A percentile compares a stretch with the other conserved stretches of the same genome.
These are phyloP conservation scores for Berkeleyomyces rouxiae DNA, from an alignment of 2,329 filamentous ascomycete species.

Conservation along the genomic window DNA sequence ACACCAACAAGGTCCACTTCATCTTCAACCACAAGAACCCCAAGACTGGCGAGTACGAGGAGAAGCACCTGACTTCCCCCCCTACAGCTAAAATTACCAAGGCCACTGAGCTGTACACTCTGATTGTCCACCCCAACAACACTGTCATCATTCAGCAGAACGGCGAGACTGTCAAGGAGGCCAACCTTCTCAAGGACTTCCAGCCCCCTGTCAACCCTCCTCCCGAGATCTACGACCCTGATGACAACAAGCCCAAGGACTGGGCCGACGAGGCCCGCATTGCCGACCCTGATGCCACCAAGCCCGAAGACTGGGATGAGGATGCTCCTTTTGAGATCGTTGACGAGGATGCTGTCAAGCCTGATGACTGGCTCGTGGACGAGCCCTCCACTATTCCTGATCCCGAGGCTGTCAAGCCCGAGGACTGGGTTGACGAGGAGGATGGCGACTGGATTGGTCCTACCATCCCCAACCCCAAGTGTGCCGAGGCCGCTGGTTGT, in stretches of 20 bases:
- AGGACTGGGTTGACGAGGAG: conserved; percentile 99
- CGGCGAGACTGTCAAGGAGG: conserved; percentile 73
- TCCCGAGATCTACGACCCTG: conserved; percentile 85
- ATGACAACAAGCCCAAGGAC: conserved; percentile 84
- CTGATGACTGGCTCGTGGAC: conserved; percentile 89
- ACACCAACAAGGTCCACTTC: conserved; percentile 96
- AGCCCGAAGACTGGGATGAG: conserved; percentile 99
- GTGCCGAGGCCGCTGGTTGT: conserved; percentile 80
- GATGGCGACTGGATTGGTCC: conserved; percentile 94
- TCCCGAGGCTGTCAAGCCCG: conserved; percentile 90
- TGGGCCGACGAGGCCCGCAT: conserved; percentile 95
- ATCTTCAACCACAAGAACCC: conserved; percentile 99
- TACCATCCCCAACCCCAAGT: conserved; percentile 89
- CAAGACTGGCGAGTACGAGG: conserved; percentile 98
- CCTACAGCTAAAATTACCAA: conserved; percentile 80
- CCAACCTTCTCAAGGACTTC: conserved; percentile 89
- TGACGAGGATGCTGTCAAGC: conserved; percentile 78
- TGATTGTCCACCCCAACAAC: conserved; percentile 94
- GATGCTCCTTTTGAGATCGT: conserved; percentile 92
- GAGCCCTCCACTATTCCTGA: conserved; percentile 73
- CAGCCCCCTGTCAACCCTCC: conserved; percentile 79
- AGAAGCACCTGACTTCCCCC: conserved; percentile 86
- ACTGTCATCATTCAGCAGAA: conserved; percentile 86
- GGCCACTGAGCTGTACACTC: conserved; percentile 85
- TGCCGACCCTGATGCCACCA: conserved; percentile 76